These are phyloP conservation scores for Scytalidium lignicola DNA, from an alignment of 2,329 filamentous ascomycete genomes.

Conservation along the genomic window DNA sequence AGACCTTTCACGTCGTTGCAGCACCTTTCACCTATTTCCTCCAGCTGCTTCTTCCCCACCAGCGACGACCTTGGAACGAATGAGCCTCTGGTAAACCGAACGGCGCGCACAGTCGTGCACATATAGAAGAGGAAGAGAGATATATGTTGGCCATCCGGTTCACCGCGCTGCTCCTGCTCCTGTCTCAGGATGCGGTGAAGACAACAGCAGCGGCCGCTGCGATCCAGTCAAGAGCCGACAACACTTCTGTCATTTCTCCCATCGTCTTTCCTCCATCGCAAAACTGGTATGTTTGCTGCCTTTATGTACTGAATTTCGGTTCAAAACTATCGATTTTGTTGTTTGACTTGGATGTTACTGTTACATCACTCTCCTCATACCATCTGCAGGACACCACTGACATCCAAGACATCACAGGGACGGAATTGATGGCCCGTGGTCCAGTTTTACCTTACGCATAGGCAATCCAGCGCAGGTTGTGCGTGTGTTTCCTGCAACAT, in stretches of 20 bases:
- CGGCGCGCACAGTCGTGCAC: background rate
- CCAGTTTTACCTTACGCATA: slow-evolving; percentile 55
- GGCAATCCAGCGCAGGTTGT: slow-evolving; percentile 47
- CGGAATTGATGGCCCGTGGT: slow-evolving; percentile 66
- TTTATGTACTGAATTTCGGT: background rate
- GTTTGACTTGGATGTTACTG: too few species aligned
- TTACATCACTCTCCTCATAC: background rate
- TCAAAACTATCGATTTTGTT: too few species aligned
- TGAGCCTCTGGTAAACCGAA: background rate
- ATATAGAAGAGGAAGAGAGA: background rate
- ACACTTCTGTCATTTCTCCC: background rate
- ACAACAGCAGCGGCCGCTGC: background rate
- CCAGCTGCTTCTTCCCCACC: too few species aligned
- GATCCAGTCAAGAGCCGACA: background rate
- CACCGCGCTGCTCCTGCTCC: background rate
- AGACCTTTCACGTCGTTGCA: too few species aligned
- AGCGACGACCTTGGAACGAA: background rate
- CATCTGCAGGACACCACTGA: background rate
- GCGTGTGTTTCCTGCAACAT: slow-evolving; percentile 56
- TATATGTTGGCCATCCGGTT: background rate
- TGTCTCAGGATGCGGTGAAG: background rate
- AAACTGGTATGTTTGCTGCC: background rate
- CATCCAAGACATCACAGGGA: slow-evolving; percentile 35
- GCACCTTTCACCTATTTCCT: too few species aligned
- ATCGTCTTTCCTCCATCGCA: background rate